Base-by-base conservation (phyloP, 1,284 basidiomycete species). In the Irpex sp. region DNA sequence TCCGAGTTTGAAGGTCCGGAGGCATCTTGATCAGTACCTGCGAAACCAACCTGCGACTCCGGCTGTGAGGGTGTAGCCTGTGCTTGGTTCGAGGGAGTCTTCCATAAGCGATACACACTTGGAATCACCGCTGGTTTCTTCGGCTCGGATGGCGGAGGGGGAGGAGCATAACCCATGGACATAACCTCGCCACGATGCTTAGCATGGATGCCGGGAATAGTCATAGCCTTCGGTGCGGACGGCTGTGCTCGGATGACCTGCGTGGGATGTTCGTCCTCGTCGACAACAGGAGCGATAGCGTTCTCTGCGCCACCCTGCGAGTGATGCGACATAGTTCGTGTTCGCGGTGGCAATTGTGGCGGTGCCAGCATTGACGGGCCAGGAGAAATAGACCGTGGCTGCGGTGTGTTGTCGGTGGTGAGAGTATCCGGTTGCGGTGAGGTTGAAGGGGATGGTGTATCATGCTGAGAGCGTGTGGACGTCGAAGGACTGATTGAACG, bases 141-240 rank as follows among this genome's bases (percentile, higher is more conserved):
- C 26, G 85, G 83, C 1, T 75, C 63, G 4, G 75, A 67, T 7
- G 77, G 69, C 19, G 78, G 75, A 17, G 78, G 74, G 37, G 85
- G 83, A 11, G 87, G 85, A 60, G 85, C 82, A 68, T 88, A 87
- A 4, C 90, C 91, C 81, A 92, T 82, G 1, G 89, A 89, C 85
- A 90, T 89, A 48, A 92, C 82, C 66, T 92, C 89, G 13, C 88
- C 88, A n/a, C 82, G 83, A 70, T 92, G 87, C 67, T 85, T 89
- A 5, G 84, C 89, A 69, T 92, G 90, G 63, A 93, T 92, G 2
- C 89, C 88, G 8, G 91, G 90, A 65, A 93, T 92, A 11, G 83
- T 87, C 90, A 93, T 93, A 56, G 81, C 88, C 68, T 84, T 87
- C 26, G 85, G 87, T 69, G 85, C 84, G 1, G 79, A 75, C 4